These are phyloP conservation scores for Emmonsiellopsis sp. DNA, from an alignment of 2,329 filamentous ascomycete species.

Conservation along the genomic window DNA sequence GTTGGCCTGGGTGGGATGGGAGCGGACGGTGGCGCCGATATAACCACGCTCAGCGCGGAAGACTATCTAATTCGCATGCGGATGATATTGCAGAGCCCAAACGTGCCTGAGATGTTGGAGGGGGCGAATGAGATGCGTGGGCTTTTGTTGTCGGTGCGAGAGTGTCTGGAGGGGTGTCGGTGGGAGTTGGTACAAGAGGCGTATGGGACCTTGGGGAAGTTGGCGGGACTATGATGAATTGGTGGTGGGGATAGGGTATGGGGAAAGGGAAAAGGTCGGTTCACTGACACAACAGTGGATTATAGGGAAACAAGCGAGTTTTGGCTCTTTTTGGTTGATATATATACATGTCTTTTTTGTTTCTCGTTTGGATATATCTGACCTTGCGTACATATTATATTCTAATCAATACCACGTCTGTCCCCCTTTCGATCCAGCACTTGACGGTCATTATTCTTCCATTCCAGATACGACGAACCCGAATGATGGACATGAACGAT, in stretches of 20 bases:
- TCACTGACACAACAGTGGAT: no score
- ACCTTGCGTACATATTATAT: no score
- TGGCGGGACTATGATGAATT: constrained; percentile 1
- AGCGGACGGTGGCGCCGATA: not conserved
- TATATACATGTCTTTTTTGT: no score
- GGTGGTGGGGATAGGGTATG: not conserved
- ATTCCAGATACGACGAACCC: no score
- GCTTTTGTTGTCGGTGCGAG: constrained; percentile 14
- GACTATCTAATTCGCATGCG: constrained; percentile 17
- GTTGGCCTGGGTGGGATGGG: not conserved
- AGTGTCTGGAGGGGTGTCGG: constrained; percentile 16
- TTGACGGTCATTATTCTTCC: no score
- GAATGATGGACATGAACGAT: no score
- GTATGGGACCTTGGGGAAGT: constrained; percentile 16
- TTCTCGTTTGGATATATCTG: no score
- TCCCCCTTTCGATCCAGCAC: no score
- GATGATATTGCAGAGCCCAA: constrained; percentile 12
- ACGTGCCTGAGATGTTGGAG: constrained; percentile 8
- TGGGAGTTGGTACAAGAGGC: constrained; percentile 21
- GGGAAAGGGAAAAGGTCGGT: no score
- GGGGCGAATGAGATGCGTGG: constrained; percentile 13
- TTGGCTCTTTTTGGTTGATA: no score
- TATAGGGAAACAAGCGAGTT: no score
- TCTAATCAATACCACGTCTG: no score
- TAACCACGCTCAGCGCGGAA: constrained; percentile 9